Evolutionary conservation across 495 filamentous ascomycete genomes (phyloP), one percentile per base, ranked within the genome.

Genomic region (Podospora didyma): DNA sequence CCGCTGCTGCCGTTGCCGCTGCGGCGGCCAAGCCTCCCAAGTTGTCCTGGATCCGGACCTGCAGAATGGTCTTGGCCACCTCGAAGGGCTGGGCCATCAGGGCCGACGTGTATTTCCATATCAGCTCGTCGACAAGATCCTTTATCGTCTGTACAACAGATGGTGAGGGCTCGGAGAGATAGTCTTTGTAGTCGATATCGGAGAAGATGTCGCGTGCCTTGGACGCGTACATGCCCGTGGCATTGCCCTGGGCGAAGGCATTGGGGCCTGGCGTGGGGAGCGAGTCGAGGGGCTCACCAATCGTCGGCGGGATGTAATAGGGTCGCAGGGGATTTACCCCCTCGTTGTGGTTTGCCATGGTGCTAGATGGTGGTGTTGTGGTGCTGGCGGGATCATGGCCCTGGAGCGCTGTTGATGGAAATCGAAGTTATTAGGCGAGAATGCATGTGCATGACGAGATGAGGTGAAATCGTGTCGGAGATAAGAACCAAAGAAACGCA

Each of bases 1-100:
- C 50, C 11, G 66, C 49, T 2, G 60, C 55, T 2, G 64, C 61
- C 41, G 60, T 53, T 35, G 63, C 57, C 17, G 63, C 59, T 10
- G 68, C 61, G 26, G 61, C 55, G 34, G 63, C 59, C 20, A 75
- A 57, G 1, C 73, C 70, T 11, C 73, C 75, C 6, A 72, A 21
- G 46, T 80, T 76, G 56, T 75, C 77, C 60, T 82, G 80, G 35
- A 49, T 69, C 66, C 87, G 85, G 41, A 90, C 85, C 73, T 98
- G 94, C 64, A 97, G 70, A 48, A 97, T 79, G 3, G 83, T 95
- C 82, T 96, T 97, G 62, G 93, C 90, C 54, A 96, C 91, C 73
- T 97, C 92, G 69, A 97, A 96, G 20, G 94, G 94, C 69, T 97
- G 94, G n/a, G 89, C 85, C 59, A 95, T 82, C 60, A 96, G 66